These are phyloP conservation scores for Blepharisma japonicum DNA, from an alignment of 73 alveolate genomes.

Conservation along the genomic window DNA sequence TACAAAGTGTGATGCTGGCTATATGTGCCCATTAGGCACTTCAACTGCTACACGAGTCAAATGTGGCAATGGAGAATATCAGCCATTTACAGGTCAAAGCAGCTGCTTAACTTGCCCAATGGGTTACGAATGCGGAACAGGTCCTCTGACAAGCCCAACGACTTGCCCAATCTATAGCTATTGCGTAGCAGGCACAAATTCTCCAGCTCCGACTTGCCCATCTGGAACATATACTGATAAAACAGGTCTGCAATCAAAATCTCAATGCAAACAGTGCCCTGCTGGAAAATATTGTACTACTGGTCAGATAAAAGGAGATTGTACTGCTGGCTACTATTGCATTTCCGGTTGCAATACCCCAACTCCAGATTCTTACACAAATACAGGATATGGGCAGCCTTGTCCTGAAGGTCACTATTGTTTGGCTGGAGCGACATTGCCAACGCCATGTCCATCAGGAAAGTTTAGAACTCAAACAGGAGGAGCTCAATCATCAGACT, in stretches of 20 bases:
- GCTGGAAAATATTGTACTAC: conserved; percentile 65
- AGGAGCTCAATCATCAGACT: conserved; percentile 35
- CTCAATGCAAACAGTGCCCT: conserved; percentile 50
- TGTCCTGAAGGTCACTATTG: conserved; percentile 73
- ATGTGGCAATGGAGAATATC: conserved; percentile 64
- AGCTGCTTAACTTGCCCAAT: conserved; percentile 50
- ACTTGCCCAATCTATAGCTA: conserved; percentile 34
- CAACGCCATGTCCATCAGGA: conserved; percentile 35
- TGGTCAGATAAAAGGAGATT: conserved; percentile 18
- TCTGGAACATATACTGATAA: conserved; percentile 15
- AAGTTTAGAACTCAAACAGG: conserved; percentile 18
- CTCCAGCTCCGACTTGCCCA: neutral
- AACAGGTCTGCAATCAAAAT: conserved; percentile 28
- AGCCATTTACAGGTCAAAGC: conserved; percentile 22
- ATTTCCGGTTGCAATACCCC: conserved; percentile 18
- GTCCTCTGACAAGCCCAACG: neutral
- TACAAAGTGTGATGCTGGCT: conserved; percentile 67
- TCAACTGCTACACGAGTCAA: conserved; percentile 38
- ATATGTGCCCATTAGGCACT: conserved; percentile 74
- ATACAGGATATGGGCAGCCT: conserved; percentile 29
- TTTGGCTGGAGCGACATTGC: conserved; percentile 47
- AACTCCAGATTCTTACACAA: conserved; percentile 35
- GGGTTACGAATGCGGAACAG: conserved; percentile 52
- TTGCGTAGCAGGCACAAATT: conserved; percentile 30
- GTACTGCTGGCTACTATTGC: conserved; percentile 53